These are phyloP conservation scores for Podila clonocystis DNA, from an alignment of 192 early-diverging fungal species.

Conservation along the genomic window DNA sequence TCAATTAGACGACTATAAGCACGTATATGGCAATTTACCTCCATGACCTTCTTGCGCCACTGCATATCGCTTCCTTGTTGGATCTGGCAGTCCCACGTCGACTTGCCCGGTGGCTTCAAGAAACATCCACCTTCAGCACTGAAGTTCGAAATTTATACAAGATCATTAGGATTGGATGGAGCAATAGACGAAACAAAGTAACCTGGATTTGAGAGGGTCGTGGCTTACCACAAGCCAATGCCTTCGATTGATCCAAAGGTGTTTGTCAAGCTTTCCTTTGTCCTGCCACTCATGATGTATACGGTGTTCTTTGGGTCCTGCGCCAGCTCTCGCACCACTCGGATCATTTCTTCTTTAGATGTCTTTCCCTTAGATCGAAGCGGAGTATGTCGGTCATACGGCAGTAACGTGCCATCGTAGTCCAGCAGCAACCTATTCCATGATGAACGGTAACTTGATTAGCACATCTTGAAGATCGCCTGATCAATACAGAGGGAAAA, in stretches of 20 bases:
- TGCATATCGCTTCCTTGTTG: constrained; percentile 59
- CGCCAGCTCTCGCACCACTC: constrained; percentile 60
- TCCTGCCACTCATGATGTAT: constrained; percentile 81
- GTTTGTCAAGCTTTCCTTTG: constrained; percentile 68
- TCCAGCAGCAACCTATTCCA: constrained; percentile 59
- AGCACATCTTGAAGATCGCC: no score
- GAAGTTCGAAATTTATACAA: background rate
- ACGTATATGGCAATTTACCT: constrained; percentile 5
- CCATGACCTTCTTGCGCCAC: constrained; percentile 51
- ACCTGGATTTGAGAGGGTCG: background rate
- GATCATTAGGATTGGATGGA: background rate
- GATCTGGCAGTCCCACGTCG: constrained; percentile 76
- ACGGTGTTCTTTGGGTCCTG: constrained; percentile 74
- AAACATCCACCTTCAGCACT: constrained; percentile 85
- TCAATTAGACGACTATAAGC: background rate
- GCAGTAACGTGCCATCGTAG: constrained; percentile 77
- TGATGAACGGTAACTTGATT: no score
- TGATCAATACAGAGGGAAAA: background rate
- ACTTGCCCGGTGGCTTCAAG: constrained; percentile 64
- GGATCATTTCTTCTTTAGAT: constrained; percentile 69
- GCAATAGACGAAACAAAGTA: background rate
- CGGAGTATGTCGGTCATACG: constrained; percentile 62
- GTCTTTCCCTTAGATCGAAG: constrained; percentile 48
- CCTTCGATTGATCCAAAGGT: constrained; percentile 71
- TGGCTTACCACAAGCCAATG: constrained; percentile 65